phyloP scores from a whole-genome alignment of 2,329 filamentous ascomycete species.

The Alternaria longipes region DNA sequence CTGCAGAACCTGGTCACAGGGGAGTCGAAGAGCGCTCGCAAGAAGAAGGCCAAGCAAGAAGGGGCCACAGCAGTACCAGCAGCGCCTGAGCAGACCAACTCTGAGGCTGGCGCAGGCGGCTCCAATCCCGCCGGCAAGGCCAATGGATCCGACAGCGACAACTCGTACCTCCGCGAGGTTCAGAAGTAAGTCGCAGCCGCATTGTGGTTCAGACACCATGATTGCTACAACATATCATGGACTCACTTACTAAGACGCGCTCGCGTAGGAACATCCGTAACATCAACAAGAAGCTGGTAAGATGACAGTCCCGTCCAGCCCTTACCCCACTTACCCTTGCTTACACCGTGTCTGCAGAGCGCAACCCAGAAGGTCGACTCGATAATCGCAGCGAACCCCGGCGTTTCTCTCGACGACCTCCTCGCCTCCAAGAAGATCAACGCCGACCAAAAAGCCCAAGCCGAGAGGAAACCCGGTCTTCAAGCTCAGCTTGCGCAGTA shows the following conservation, averaged over 20 bases:
- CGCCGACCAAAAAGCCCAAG: constrained; percentile 78
- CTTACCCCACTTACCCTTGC: constrained; percentile 20
- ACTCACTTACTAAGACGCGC: constrained; percentile 26
- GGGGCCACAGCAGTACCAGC: constrained; percentile 56
- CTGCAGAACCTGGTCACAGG: constrained; percentile 67
- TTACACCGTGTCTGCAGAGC: constrained; percentile 58
- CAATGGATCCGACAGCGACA: constrained; percentile 74
- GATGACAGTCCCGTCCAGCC: constrained; percentile 46
- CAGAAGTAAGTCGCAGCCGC: constrained; percentile 74
- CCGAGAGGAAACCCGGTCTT: constrained; percentile 78
- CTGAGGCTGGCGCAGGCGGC: constrained; percentile 40
- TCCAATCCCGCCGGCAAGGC: constrained; percentile 51
- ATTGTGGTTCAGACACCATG: constrained; percentile 4
- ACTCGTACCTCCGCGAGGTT: constrained; percentile 83
- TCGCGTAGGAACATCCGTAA: constrained; percentile 81
- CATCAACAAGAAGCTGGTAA: constrained; percentile 91
- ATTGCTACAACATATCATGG: neutral
- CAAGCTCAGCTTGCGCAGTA: constrained; percentile 72
- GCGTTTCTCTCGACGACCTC: constrained; percentile 76
- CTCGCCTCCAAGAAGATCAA: constrained; percentile 79
- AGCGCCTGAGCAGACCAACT: constrained; percentile 47
- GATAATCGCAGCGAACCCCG: constrained; percentile 73
- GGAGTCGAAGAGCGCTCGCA: constrained; percentile 62
- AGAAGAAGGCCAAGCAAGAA: constrained; percentile 61
- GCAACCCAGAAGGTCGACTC: constrained; percentile 77